phyloP scores from a whole-genome alignment of 768 basidiomycete species.

The Fibroporia radiculosa region DNA sequence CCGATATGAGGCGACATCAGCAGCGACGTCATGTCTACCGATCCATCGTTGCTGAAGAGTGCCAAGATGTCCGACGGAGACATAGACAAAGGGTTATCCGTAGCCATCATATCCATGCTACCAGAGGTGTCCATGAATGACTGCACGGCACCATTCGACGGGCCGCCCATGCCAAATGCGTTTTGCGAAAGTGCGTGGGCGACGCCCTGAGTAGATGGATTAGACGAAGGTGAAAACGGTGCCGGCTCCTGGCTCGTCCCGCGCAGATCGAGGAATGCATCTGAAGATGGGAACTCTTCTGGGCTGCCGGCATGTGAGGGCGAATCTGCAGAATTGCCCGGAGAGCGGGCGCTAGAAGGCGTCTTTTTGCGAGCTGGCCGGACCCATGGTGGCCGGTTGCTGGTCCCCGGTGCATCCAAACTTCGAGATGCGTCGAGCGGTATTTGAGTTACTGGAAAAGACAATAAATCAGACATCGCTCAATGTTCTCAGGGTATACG shows the following conservation, averaged over 20 bases:
- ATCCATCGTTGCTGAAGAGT: constrained; percentile 48
- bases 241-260: constrained; percentile 4
- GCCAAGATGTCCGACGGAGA: constrained; percentile 53
- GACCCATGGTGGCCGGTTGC: constrained; percentile 73
- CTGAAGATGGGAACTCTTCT: constrained; percentile 52
- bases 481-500: constrained; percentile 33
- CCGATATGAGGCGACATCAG: constrained; percentile 15
- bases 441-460: constrained; percentile 30
- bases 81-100: constrained; percentile 36
- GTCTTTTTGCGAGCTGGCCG: constrained; percentile 81
- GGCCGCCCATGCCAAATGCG: constrained; percentile 6
- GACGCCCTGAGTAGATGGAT: constrained; percentile 1
- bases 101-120: constrained; percentile 41
- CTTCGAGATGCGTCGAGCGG: constrained; percentile 65
- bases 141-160: constrained; percentile 26
- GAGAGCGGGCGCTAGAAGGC: constrained; percentile 37
- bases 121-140: constrained; percentile 23
- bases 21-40: constrained; percentile 29
- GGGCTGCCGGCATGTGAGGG: constrained; percentile 43
- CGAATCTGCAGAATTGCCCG: constrained; percentile 21
- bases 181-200: not conserved
- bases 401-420: constrained; percentile 41
- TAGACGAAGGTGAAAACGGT: constrained; percentile 6
- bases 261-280: constrained; percentile 50
- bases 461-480: not conserved